These are phyloP conservation scores for Taiozyma sp. DNA, from an alignment of 1,139 yeast species.

Conservation along the genomic window DNA sequence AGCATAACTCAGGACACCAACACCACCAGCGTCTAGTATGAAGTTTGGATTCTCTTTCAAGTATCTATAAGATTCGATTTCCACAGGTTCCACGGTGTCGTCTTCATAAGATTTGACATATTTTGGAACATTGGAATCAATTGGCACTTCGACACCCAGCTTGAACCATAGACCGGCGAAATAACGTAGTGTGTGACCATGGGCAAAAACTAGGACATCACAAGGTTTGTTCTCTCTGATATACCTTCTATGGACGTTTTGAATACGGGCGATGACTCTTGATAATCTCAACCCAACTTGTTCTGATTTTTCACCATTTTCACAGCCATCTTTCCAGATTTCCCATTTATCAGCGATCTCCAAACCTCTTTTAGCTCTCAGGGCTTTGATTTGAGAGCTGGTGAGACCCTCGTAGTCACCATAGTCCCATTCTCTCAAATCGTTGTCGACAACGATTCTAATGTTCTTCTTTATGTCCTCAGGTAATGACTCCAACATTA, in stretches of 20 bases:
- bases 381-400: constrained; percentile 58
- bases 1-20: constrained; percentile 87
- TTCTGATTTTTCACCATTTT: constrained; percentile 70
- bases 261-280: constrained; percentile 57
- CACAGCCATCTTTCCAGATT: constrained; percentile 93
- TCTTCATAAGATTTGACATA: constrained; percentile 24
- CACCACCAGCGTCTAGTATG: constrained; percentile 91
- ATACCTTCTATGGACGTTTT: constrained; percentile 57
- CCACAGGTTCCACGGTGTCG: constrained; percentile 29
- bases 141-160: constrained; percentile 27
- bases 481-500: constrained; percentile 46
- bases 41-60: constrained; percentile 62
- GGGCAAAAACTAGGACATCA: constrained; percentile 82
- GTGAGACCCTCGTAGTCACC: constrained; percentile 90
- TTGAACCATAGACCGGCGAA: constrained; percentile 84
- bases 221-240: constrained; percentile 49
- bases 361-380: constrained; percentile 60
- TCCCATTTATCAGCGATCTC: constrained; percentile 59
- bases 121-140: constrained; percentile 15
- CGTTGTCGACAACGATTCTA: constrained; percentile 52
- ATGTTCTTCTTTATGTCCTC: constrained; percentile 42
- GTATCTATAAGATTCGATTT: constrained; percentile 27
- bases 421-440: constrained; percentile 90
- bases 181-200: constrained; percentile 89
- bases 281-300: constrained; percentile 72